Conservation (phyloP, 1,139 yeast genomes). For the Casaregolazyma suthepensis region DNA sequence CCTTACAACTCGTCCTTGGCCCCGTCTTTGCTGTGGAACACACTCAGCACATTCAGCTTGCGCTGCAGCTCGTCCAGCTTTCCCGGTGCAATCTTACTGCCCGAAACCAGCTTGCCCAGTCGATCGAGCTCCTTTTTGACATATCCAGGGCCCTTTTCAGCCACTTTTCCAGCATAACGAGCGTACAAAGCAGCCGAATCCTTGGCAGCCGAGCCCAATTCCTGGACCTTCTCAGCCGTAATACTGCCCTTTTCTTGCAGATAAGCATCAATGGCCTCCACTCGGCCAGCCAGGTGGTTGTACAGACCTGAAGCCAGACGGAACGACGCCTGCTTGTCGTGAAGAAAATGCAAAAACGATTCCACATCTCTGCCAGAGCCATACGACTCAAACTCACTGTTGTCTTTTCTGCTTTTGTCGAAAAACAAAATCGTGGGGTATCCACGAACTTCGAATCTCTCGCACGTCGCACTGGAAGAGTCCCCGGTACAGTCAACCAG, state of each 20-base stretch:
- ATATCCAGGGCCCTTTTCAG: conserved; percentile 44
- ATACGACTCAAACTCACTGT: conserved; percentile 32
- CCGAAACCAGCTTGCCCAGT: conserved; percentile 41
- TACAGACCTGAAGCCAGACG: conserved; percentile 53
- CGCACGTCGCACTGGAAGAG: conserved; percentile 39
- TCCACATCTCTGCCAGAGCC: conserved; percentile 41
- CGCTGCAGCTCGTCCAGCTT: conserved; percentile 31
- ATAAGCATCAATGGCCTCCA: conserved; percentile 38
- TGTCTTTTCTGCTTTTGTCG: conserved; percentile 16
- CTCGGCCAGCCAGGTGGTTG: conserved; percentile 48
- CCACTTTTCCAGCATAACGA: conserved; percentile 45
- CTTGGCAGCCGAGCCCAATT: conserved; percentile 20
- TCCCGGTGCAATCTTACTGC: conserved; percentile 32
- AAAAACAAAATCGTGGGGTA: conserved; percentile 54
- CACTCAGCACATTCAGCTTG: conserved; percentile 30
- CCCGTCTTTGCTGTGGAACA: conserved; percentile 15
- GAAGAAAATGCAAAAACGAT: conserved; percentile 45
- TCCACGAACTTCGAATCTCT: conserved; percentile 40
- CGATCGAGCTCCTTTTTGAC: conserved; percentile 48
- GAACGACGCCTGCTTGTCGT: conserved; percentile 45
- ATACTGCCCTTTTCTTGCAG: conserved; percentile 15
- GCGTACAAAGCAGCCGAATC: conserved; percentile 26
- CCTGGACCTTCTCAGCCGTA: conserved; percentile 19
- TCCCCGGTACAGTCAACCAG: conserved; percentile 44
- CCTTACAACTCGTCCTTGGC: conserved; percentile 11